Base-by-base conservation (phyloP, 345 rosid species). In the Streptanthus diversifolius region DNA sequence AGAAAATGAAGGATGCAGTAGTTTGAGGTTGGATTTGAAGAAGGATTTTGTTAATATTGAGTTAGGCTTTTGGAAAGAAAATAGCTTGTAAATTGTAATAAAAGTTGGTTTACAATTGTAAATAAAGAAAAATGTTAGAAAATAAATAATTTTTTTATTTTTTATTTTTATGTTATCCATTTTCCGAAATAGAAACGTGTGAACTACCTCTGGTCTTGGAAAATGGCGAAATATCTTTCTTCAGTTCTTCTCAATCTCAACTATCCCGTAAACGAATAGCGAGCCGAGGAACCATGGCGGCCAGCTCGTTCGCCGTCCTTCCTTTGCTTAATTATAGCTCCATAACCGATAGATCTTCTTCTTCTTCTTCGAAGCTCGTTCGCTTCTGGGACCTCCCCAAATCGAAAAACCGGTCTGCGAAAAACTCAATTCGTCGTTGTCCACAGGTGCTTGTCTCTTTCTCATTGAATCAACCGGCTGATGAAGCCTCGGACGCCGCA, bases 221-320 rank as follows among this genome's bases (percentile, higher is more conserved):
- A 75, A 61, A 68, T 40, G 32, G 49, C 19, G 22, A 73, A 73
- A 65, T 72, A 71, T 75, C 82, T 70, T 67, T 73, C 52, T 62
- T 17, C 51, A 61, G 64, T 64, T 39, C 59, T 64, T 49, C 44
- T 30, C 61, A 53, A 15, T 67, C 66, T 69, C 63, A 22, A 52
- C 32, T 51, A 13, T 19, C 7, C 63, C 72, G 52, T 39, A 19
- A 32, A 55, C 27, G 27, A 41, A 25, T 13, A 39, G 55, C 40
- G 2, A 68, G 17, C 53, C 6, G 41, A 48, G 30, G 19, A 80
- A 70, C 65, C 61, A 89, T 89, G 95, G 86, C 77, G 72, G 67
- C 85, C 8, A 79, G 68, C 73, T 81, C 89, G 1, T 63, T 74
- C 67, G 80, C 86, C 14, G 68, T 82, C 9, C 71, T 82, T 68